These are phyloP conservation scores for Thuidium tamariscinum DNA, from an alignment of 225 moss, liverwort and hornwort genomes.

Conservation along the genomic window DNA sequence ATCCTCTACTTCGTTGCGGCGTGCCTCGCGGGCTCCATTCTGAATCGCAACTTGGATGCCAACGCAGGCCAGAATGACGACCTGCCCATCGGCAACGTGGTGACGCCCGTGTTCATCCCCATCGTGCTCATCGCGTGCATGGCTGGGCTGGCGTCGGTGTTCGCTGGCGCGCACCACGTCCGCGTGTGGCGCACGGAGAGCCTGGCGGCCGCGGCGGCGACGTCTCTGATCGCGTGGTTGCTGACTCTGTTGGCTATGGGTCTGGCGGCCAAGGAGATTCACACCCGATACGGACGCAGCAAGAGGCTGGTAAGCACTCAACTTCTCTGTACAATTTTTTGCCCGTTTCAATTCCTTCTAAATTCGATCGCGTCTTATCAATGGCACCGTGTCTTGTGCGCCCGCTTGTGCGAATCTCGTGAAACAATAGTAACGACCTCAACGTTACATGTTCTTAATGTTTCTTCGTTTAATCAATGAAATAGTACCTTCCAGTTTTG, in stretches of 20 bases:
- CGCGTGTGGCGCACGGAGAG: slow-evolving; percentile 29
- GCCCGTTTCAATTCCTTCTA: neutral
- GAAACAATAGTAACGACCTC: neutral
- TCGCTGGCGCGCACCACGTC: slow-evolving; percentile 22
- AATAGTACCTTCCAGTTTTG: neutral
- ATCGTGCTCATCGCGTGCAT: slow-evolving; percentile 13
- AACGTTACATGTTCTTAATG: neutral
- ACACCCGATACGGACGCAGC: slow-evolving; percentile 8
- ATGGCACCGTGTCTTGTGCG: neutral
- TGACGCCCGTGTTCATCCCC: slow-evolving; percentile 11
- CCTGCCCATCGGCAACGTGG: slow-evolving; percentile 3
- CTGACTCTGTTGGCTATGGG: slow-evolving; percentile 31
- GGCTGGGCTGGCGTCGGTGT: slow-evolving; percentile 17
- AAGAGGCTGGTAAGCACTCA: slow-evolving; percentile 5
- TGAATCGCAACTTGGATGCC: slow-evolving; percentile 20
- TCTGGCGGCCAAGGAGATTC: slow-evolving; percentile 13
- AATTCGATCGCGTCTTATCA: neutral
- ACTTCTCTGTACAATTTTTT: neutral
- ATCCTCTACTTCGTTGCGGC: slow-evolving; percentile 7
- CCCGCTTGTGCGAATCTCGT: neutral
- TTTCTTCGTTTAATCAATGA: neutral
- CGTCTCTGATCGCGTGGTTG: slow-evolving; percentile 28
- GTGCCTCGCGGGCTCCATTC: slow-evolving; percentile 13
- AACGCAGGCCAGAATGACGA: neutral
- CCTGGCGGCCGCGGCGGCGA: slow-evolving; percentile 21